phyloP scores from a whole-genome alignment of 2,329 filamentous ascomycete species.

The Xylaria sp. region DNA sequence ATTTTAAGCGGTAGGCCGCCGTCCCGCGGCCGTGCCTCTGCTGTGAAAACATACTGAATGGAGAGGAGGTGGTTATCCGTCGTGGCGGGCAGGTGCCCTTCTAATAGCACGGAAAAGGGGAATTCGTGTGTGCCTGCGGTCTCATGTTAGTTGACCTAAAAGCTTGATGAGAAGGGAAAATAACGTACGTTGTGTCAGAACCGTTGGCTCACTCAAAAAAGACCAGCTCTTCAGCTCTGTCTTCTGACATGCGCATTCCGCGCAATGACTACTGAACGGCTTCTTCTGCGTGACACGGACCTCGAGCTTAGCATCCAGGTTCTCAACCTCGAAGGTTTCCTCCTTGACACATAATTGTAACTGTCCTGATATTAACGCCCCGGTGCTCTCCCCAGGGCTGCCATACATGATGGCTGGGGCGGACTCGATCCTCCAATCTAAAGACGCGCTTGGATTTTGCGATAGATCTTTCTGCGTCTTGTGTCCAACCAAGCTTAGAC shows the following conservation, averaged over 20 bases:
- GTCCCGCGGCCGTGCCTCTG: slow-evolving; percentile 70
- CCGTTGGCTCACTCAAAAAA: slow-evolving; percentile 71
- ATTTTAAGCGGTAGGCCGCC: slow-evolving; percentile 71
- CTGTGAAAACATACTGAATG: slow-evolving; percentile 83
- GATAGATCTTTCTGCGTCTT: slow-evolving; percentile 55
- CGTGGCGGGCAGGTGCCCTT: slow-evolving; percentile 85
- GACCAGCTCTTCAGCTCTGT: slow-evolving; percentile 83
- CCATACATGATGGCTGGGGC: slow-evolving; percentile 89
- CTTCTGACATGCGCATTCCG: slow-evolving; percentile 76
- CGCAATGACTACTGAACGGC: slow-evolving; percentile 82
- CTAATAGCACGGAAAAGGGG: slow-evolving; percentile 88
- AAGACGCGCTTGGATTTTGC: slow-evolving; percentile 54
- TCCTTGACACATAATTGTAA: slow-evolving; percentile 79
- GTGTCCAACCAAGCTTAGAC: slow-evolving; percentile 56
- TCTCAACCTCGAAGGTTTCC: slow-evolving; percentile 73
- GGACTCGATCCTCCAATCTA: slow-evolving; percentile 78
- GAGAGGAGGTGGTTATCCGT: slow-evolving; percentile 78
- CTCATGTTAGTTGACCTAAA: slow-evolving; percentile 44
- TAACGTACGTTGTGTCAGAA: slow-evolving; percentile 61
- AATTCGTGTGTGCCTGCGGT: slow-evolving; percentile 75
- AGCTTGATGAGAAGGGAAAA: background rate
- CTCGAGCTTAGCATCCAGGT: slow-evolving; percentile 77
- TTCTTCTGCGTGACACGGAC: slow-evolving; percentile 81
- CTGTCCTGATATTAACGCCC: slow-evolving; percentile 86
- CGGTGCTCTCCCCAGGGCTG: slow-evolving; percentile 77